These are phyloP conservation scores for Metschnikowia noctiluminum DNA, from an alignment of 805 yeast genomes.

Conservation along the genomic window DNA sequence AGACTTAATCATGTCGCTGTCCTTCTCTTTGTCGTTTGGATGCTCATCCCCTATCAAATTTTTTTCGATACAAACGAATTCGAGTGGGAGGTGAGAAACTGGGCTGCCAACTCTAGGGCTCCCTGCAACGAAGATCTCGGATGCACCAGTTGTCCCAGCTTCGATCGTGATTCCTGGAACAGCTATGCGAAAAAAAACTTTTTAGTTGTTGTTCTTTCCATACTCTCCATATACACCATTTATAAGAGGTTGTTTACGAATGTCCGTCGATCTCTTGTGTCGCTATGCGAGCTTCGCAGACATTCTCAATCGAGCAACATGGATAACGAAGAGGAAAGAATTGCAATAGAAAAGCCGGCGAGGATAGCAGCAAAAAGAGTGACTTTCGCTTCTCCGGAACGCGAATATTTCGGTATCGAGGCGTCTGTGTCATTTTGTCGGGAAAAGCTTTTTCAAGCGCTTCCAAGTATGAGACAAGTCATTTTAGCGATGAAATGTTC, in stretches of 20 bases:
- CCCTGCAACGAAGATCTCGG: background rate
- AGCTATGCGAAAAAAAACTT: background rate
- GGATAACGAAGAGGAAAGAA: background rate
- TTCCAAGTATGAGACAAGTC: constrained; percentile 1
- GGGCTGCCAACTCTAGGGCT: constrained; percentile 2
- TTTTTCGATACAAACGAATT: background rate
- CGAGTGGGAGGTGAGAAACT: constrained; percentile 3
- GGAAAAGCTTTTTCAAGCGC: background rate
- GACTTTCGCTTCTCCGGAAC: constrained; percentile 7
- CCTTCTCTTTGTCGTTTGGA: constrained; percentile 1
- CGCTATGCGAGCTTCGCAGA: constrained; percentile 4
- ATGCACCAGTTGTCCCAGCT: background rate
- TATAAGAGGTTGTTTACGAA: background rate
- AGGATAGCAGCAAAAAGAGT: constrained; percentile 1
- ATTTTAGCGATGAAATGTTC: background rate
- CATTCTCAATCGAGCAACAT: background rate
- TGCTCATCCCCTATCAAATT: background rate
- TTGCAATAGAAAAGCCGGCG: background rate
- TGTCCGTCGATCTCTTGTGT: constrained; percentile 1
- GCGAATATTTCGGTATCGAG: background rate
- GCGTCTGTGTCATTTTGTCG: background rate
- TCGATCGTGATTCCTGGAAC: constrained; percentile 1
- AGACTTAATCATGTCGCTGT: background rate
- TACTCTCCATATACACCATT: background rate
- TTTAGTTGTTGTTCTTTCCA: background rate